phyloP scores from a whole-genome alignment of 768 basidiomycete species.

The Boletus sensibilis region DNA sequence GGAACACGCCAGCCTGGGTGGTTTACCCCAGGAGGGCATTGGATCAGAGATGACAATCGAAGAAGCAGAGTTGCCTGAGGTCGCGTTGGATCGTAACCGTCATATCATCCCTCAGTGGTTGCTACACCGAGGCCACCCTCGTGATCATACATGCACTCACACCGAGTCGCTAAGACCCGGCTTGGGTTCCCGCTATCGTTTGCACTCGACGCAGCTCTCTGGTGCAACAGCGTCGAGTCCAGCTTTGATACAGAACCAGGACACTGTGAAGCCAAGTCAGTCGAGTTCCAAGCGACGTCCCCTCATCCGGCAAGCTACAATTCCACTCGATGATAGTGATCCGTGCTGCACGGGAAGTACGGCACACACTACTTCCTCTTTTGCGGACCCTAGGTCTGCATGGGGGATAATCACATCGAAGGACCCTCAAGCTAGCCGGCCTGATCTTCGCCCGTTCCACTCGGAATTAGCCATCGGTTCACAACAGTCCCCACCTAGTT shows the following conservation, averaged over 20 bases:
- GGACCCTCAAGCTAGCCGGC: slow-evolving; percentile 28
- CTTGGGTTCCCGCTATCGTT: slow-evolving; percentile 33
- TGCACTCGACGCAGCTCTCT: slow-evolving; percentile 44
- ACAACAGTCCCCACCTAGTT: slow-evolving; percentile 41
- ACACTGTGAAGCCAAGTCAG: slow-evolving; percentile 15
- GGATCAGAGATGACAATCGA: slow-evolving; percentile 48
- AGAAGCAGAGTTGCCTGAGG: slow-evolving; percentile 91
- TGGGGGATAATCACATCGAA: slow-evolving; percentile 21
- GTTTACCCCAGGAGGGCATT: slow-evolving; percentile 28
- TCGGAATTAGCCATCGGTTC: slow-evolving; percentile 39
- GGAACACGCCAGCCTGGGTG: background rate
- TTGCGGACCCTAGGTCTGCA: slow-evolving; percentile 23
- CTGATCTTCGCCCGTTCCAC: slow-evolving; percentile 39
- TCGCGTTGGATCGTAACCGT: slow-evolving; percentile 86
- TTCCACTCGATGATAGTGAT: slow-evolving; percentile 39
- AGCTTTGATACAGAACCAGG: slow-evolving; percentile 47
- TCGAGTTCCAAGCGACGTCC: slow-evolving; percentile 37
- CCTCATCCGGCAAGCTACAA: slow-evolving; percentile 40
- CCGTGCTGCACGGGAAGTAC: slow-evolving; percentile 46
- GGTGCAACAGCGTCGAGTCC: slow-evolving; percentile 69
- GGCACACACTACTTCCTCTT: slow-evolving; percentile 26
- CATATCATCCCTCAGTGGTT: slow-evolving; percentile 97
- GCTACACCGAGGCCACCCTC: slow-evolving; percentile 49
- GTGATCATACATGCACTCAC: slow-evolving; percentile 51
- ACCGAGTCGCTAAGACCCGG: slow-evolving; percentile 31